Evolutionary conservation across 768 basidiomycete genomes (phyloP), one percentile per base, ranked within the genome.

Genomic region (Calocybe gangraenosa): DNA sequence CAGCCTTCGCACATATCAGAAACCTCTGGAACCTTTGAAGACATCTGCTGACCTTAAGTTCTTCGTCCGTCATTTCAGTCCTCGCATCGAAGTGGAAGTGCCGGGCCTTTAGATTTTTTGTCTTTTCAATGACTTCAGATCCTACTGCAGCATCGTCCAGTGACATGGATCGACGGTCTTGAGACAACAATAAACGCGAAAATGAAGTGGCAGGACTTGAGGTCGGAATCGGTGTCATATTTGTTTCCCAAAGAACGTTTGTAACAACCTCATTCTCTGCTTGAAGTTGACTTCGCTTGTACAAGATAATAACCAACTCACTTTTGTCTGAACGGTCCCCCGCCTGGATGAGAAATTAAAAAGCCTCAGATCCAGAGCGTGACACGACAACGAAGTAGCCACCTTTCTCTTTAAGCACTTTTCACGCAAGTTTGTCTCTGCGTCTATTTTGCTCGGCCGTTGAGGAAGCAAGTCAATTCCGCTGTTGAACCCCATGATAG

Each of bases 11-110:
- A 38, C 35, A 30, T 28, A 14, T 46, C 11, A 50, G 41, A 44
- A 35, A 2, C 32, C 48, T 7, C 40, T 37, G 30, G 30, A 14
- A 39, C 9, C 10, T 28, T 41, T 23, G 32, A 21, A 35, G 37
- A 28, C 15, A 34, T 32, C 18, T 30, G 20, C 59, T 49, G 46
- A 80, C 90, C 70, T 83, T 85, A 35, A 92, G 68, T 63, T 92
- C 87, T 3, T 87, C 83, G 47, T 91, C 87, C 3, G 88, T 87
- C 30, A 92, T 65, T 58, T 92, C 90, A 4, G 81, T 92, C 48
- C 87, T 74, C 3, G 73, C 65, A 60, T 92, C 90, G 6, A 92
- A 61, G 3, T 87, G 65, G 33, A 82, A 58, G 36, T 81, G 72
- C 8, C 11, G 6, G 25, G 25, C 25, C 11, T 28, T 5, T 5